phyloP scores from a whole-genome alignment of 2,329 filamentous ascomycete species.

The Ploettnerulaceae sp. region DNA sequence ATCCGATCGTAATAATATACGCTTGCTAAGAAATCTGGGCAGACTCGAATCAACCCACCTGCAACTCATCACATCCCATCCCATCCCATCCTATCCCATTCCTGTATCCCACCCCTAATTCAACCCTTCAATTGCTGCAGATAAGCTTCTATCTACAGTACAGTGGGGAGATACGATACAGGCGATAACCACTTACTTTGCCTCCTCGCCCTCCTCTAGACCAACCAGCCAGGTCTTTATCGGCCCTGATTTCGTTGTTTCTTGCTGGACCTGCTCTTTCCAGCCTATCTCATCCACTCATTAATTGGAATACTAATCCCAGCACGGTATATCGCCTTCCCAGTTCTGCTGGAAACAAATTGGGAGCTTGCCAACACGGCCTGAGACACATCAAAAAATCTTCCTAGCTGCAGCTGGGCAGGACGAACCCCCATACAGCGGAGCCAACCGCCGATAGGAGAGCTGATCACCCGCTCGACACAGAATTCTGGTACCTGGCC shows the following conservation, averaged over 20 bases:
- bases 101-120: background rate
- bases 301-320: slow-evolving; percentile 1
- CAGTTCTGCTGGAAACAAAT: background rate
- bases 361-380: no score
- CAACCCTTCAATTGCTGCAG: slow-evolving; percentile 2
- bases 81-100: background rate
- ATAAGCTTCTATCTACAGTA: slow-evolving; percentile 8
- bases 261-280: slow-evolving; percentile 24
- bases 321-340: slow-evolving; percentile 1
- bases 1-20: no score
- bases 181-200: slow-evolving; percentile 12
- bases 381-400: no score
- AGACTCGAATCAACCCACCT: background rate
- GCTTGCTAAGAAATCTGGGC: slow-evolving; percentile 12
- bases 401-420: slow-evolving; percentile 23
- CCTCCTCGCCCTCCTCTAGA: background rate
- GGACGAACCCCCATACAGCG: slow-evolving; percentile 16
- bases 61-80: background rate
- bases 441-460: slow-evolving; percentile 23
- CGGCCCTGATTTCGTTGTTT: no score
- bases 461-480: slow-evolving; percentile 28
- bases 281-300: slow-evolving; percentile 7
- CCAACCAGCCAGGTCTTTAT: slow-evolving; percentile 21
- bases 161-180: slow-evolving; percentile 23
- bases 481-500: slow-evolving; percentile 28